Percentiles rank a stretch among this genome's conserved stretches.
These are phyloP conservation scores for Lanzia echinophila DNA, from an alignment of 2,329 filamentous ascomycete species.

Conservation along the genomic window DNA sequence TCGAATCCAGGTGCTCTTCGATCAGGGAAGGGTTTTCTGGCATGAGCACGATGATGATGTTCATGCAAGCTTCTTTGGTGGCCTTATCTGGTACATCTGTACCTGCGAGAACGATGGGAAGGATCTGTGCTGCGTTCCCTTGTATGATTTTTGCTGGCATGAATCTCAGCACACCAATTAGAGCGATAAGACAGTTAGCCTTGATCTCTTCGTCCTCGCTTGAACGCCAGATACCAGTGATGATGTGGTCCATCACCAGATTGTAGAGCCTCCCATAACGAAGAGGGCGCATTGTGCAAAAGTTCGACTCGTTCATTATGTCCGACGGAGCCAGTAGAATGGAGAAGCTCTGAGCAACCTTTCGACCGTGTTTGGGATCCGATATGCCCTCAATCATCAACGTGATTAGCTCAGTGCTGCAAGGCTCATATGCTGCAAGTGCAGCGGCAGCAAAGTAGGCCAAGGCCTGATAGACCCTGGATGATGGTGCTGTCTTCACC, in stretches of 20 bases:
- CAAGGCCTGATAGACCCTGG: slow-evolving; percentile 20
- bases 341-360: slow-evolving; percentile 24
- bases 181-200: slow-evolving; percentile 25
- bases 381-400: slow-evolving; percentile 22
- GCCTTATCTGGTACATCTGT: slow-evolving; percentile 22
- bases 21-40: slow-evolving; percentile 16
- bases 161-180: slow-evolving; percentile 23
- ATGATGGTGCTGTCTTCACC: slow-evolving; percentile 1
- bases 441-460: slow-evolving; percentile 26
- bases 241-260: slow-evolving; percentile 13
- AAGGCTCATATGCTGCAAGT: slow-evolving; percentile 19
- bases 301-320: slow-evolving; percentile 26
- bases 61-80: slow-evolving; percentile 22
- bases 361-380: slow-evolving; percentile 13
- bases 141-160: slow-evolving; percentile 17
- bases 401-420: slow-evolving; percentile 13
- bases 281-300: slow-evolving; percentile 24
- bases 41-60: slow-evolving; percentile 18
- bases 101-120: slow-evolving; percentile 23
- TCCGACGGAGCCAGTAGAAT: slow-evolving; percentile 24
- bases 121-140: slow-evolving; percentile 13
- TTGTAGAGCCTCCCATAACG: slow-evolving; percentile 21
- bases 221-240: slow-evolving; percentile 15
- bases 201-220: slow-evolving; percentile 11
- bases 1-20: slow-evolving; percentile 22